Base-by-base conservation (phyloP, 139 green algal genomes). In the Choricystis sp. region DNA sequence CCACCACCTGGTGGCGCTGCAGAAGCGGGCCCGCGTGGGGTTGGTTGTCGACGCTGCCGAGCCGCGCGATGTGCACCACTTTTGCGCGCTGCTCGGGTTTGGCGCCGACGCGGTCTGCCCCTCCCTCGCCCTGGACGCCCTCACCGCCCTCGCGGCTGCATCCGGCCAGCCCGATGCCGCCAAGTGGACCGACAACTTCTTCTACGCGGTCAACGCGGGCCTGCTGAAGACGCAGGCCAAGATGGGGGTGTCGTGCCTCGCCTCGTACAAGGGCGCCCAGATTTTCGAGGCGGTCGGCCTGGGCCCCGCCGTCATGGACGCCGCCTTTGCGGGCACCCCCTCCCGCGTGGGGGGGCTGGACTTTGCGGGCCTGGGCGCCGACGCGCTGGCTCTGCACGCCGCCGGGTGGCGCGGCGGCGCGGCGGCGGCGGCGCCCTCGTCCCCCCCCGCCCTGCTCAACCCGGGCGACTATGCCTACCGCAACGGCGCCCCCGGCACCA, bases 201-300 rank as follows among this genome's bases (percentile, higher is more conserved):
- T 94, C 68, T 84, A 94, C 70, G 85, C 81, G 23, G 59, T 75
- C 56, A 78, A 73, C 48, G 65, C 72, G 52, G 78, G 83, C 59
- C 71, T 88, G n/a, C 61, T 82, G 24, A 82, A 84, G 69, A 79
- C 94, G 64, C 90, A 96, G 78, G 79, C 87, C 58, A 96, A 96
- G 77, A 97, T 97, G 90, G 90, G 90, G 63, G 97, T 97, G 83
- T 85, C 68, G 75, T 97, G 91, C 25, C 76, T 97, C 26, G 80
- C 81, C 40, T 82, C 63, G n/a, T 97, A 97, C 90, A 96, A 96
- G 77, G 90, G 90, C n/a, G 88, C 87, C 2, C 90, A 96, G 79
- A 97, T 97, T 71, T 97, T 97, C 61, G 90, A 97, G 79, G 84
- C 80, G 19, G 72, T 96, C 26, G 90, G 90, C 29, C 65, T 97